Evolutionary conservation across 2,329 filamentous ascomycete genomes (phyloP).

Genomic region (Aureobasidium uvarum): DNA sequence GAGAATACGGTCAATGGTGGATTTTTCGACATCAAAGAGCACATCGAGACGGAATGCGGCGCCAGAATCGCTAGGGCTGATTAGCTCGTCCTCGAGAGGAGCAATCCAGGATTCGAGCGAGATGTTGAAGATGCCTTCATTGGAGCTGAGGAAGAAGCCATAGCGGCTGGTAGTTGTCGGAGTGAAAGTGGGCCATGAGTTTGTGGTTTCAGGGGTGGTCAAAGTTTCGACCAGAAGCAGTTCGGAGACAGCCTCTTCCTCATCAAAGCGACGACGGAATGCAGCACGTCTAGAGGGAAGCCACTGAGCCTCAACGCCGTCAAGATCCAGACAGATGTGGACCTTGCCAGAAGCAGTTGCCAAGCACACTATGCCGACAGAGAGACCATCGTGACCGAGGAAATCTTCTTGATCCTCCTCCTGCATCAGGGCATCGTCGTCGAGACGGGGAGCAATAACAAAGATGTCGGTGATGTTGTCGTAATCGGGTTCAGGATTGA

Average conservation of each 20-base stretch:
- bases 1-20: conserved; percentile 51
- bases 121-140: conserved; percentile 54
- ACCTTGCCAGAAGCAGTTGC: conserved; percentile 56
- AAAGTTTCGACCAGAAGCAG: conserved; percentile 46
- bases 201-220: conserved; percentile 30
- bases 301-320: conserved; percentile 63
- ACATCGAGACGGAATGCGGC: conserved; percentile 57
- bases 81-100: conserved; percentile 57
- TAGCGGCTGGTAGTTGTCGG: conserved; percentile 52
- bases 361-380: conserved; percentile 58
- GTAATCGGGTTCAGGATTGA: conserved; percentile 52
- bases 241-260: conserved; percentile 32
- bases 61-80: conserved; percentile 51
- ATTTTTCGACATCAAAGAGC: conserved; percentile 53
- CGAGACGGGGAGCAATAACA: conserved; percentile 55
- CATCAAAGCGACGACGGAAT: conserved; percentile 28
- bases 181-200: conserved; percentile 56
- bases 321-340: conserved; percentile 60
- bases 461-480: conserved; percentile 61
- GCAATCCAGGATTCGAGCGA: conserved; percentile 58
- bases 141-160: conserved; percentile 58
- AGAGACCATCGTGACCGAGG: conserved; percentile 49
- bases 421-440: conserved; percentile 53
- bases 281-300: conserved; percentile 46
- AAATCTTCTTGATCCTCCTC: conserved; percentile 53